phyloP scores from a whole-genome alignment of 805 yeast genomes.

The Saturnispora kantuleensis region DNA sequence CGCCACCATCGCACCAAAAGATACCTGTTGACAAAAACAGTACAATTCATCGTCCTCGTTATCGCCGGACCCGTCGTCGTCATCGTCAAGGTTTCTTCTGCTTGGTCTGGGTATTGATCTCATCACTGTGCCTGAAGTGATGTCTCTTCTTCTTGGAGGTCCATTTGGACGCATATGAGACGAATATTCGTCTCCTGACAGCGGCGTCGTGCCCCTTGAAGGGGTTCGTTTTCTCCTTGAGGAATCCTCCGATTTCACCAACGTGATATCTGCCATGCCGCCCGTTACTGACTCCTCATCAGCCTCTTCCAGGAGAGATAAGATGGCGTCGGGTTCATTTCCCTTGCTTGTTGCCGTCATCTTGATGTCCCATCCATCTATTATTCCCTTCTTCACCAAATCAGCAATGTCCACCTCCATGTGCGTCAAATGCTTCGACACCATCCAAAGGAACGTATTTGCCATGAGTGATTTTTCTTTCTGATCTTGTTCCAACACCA shows the following conservation, averaged over 20 bases:
- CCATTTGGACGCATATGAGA: slow-evolving; percentile 7
- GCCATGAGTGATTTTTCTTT: slow-evolving; percentile 71
- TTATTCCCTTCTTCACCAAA: slow-evolving; percentile 70
- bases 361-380: slow-evolving; percentile 30
- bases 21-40: slow-evolving; percentile 89
- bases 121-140: slow-evolving; percentile 16
- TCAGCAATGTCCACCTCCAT: slow-evolving; percentile 69
- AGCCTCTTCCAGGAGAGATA: neutral
- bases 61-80: slow-evolving; percentile 14
- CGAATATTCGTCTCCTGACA: neutral
- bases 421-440: slow-evolving; percentile 62
- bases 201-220: slow-evolving; percentile 10
- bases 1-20: slow-evolving; percentile 64
- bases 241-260: slow-evolving; percentile 5
- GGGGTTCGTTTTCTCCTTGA: slow-evolving; percentile 4
- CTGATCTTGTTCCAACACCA: slow-evolving; percentile 51
- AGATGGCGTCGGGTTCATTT: neutral
- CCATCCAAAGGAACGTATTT: slow-evolving; percentile 70
- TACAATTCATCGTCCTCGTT: slow-evolving; percentile 64
- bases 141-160: slow-evolving; percentile 15
- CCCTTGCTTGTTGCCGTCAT: slow-evolving; percentile 41
- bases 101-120: slow-evolving; percentile 12
- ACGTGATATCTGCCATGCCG: neutral
- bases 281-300: neutral
- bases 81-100: slow-evolving; percentile 5